phyloP scores from a whole-genome alignment of 257 asterid species.

The Parsonsia alboflavescens region DNA sequence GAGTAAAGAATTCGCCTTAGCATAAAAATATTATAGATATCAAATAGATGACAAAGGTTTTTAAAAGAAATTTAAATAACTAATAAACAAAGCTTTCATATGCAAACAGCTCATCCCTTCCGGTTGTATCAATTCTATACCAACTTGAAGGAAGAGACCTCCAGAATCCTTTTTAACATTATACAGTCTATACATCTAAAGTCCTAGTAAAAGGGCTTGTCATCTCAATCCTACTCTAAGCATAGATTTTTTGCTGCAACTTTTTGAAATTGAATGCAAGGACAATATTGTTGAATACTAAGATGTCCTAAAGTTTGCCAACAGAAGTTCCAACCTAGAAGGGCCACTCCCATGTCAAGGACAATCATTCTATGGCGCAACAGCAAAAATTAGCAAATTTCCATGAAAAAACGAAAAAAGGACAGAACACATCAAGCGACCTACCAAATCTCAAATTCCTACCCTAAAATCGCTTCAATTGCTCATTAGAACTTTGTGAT shows the following conservation, averaged over 20 bases:
- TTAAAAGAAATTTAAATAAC: neutral
- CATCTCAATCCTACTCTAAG: neutral
- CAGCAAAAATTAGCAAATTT: neutral
- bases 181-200: neutral
- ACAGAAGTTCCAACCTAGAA: neutral
- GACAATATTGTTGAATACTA: neutral
- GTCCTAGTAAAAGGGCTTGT: neutral
- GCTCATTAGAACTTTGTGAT: neutral
- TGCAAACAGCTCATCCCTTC: neutral
- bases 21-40: neutral
- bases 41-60: neutral
- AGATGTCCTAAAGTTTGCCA: neutral
- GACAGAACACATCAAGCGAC: neutral
- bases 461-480: neutral
- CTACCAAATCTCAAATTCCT: neutral
- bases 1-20: conserved; percentile 19
- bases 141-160: neutral
- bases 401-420: neutral
- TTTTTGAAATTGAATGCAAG: neutral
- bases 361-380: neutral
- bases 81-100: neutral
- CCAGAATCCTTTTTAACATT: neutral
- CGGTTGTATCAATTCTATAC: neutral
- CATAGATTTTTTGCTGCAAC: neutral
- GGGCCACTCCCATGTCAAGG: neutral